Conservation (phyloP, 345 rosid species). For the Microcos paniculata region DNA sequence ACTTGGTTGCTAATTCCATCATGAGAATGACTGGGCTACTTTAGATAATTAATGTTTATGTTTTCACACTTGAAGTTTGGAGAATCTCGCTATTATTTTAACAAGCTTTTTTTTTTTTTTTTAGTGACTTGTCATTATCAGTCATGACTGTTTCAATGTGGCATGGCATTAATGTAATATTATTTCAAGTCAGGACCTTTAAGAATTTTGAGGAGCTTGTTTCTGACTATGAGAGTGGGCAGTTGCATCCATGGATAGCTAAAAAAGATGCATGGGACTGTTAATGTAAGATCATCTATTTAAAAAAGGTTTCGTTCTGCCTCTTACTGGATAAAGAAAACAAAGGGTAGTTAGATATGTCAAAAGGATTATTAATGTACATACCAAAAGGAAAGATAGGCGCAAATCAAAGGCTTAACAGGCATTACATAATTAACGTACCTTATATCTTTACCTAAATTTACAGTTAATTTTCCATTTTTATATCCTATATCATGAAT, state of each 20-base stretch:
- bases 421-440: too few relatives aligned
- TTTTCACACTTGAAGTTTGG: not conserved
- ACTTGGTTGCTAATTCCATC: not conserved
- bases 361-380: too few relatives aligned
- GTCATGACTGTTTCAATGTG: not conserved
- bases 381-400: too few relatives aligned
- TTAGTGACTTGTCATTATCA: not conserved
- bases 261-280: too few relatives aligned
- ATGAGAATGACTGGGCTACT: not conserved
- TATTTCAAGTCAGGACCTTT: constrained; percentile 43
- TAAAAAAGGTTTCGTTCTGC: constrained; percentile 20
- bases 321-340: not conserved
- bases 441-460: too few relatives aligned
- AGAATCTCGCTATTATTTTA: not conserved
- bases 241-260: constrained; percentile 73
- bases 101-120: not conserved
- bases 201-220: constrained; percentile 65
- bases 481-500: too few relatives aligned
- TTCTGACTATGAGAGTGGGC: constrained; percentile 59
- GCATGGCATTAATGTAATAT: constrained; percentile 5
- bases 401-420: too few relatives aligned
- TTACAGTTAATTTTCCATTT: too few relatives aligned
- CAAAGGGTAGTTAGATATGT: too few relatives aligned
- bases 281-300: constrained; percentile 66
- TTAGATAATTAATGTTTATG: not conserved